Base-by-base conservation (phyloP, 1,139 yeast species). In the Debaryomycetaceae sp. region DNA sequence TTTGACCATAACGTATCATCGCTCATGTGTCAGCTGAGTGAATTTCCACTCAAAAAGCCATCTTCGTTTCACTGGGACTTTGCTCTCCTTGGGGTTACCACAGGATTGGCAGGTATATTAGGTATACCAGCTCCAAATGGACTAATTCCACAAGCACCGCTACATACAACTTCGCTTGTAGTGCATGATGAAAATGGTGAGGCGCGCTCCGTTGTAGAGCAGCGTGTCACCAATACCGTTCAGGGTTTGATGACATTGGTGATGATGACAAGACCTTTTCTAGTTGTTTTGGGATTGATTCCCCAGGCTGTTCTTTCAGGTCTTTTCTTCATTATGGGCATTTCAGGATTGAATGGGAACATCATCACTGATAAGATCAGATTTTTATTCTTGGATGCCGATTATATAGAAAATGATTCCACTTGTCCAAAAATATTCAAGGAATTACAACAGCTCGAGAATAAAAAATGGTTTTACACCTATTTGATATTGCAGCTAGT, bases 51-150 rank as follows among this genome's bases (percentile, higher is more conserved):
- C 45, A 80, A 72, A 44, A 93, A 91, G 58, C 97, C 98, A 0
- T 80, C 96, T 0, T 75, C 95, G 0, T 93, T 93, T 64, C 98
- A 93, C 65, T 93, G 93, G 84, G 99, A 93, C 64, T 87, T 91
- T 59, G 78, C 87, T 38, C 68, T 93, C 33, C 70, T 93, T 34
- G 98, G 98, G 0, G 58, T 88, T 9, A 86, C 93, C 5, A 93
- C 98, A 0, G 95, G 96, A 0, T 61, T 91, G 2, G 75, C 96
- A 3, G 98, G 98, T 0, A 64, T 91, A 1, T 59, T 93, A 9
- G 99, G 99, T 0, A 75, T 93, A 1, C 99, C 98, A 0, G 90
- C 97, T 2, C 98, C 98, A 0, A 93, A 93, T 64, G 99, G 99
- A 0, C 70, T 93, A 35, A 91, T 93, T 37, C 99, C 99, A 0